A percentile compares a stretch with the other conserved stretches of the same genome.
Conservation (phyloP, 352 stramenopile species). For the Globisporangium nunn region DNA sequence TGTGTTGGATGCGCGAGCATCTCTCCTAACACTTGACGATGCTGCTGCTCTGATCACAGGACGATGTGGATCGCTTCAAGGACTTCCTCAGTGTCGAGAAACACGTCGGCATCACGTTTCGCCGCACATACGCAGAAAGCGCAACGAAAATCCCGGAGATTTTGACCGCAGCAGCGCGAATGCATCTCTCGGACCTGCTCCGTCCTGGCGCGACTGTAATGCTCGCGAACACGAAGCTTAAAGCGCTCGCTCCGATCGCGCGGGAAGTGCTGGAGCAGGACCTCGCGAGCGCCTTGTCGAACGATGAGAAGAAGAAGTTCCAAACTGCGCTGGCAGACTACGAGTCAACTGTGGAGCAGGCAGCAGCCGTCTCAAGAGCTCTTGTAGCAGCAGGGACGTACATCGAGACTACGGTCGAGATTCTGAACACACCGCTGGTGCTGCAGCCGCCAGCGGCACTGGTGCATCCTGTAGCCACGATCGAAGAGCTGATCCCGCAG, state of each 20-base stretch:
- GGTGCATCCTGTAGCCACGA: slow-evolving; percentile 17
- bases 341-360: slow-evolving; percentile 26
- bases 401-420: slow-evolving; percentile 19
- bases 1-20: neutral
- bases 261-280: slow-evolving; percentile 54
- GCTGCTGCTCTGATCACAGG: slow-evolving; percentile 12
- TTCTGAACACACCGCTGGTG: slow-evolving; percentile 33
- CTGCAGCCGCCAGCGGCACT: slow-evolving; percentile 23
- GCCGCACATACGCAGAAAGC: slow-evolving; percentile 24
- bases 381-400: slow-evolving; percentile 20
- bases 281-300: slow-evolving; percentile 30
- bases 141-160: slow-evolving; percentile 22
- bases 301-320: slow-evolving; percentile 74
- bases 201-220: slow-evolving; percentile 21
- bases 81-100: slow-evolving; percentile 54
- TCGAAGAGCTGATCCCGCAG: slow-evolving; percentile 46
- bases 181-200: slow-evolving; percentile 33
- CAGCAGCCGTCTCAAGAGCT: slow-evolving; percentile 17
- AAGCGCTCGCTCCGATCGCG: slow-evolving; percentile 22
- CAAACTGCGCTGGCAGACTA: slow-evolving; percentile 60
- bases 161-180: slow-evolving; percentile 21
- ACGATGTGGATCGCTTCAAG: slow-evolving; percentile 22
- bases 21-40: neutral
- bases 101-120: slow-evolving; percentile 21
- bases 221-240: slow-evolving; percentile 9